These are phyloP conservation scores for Phytophthora gonapodyides DNA, from an alignment of 352 stramenopile species.

Conservation along the genomic window DNA sequence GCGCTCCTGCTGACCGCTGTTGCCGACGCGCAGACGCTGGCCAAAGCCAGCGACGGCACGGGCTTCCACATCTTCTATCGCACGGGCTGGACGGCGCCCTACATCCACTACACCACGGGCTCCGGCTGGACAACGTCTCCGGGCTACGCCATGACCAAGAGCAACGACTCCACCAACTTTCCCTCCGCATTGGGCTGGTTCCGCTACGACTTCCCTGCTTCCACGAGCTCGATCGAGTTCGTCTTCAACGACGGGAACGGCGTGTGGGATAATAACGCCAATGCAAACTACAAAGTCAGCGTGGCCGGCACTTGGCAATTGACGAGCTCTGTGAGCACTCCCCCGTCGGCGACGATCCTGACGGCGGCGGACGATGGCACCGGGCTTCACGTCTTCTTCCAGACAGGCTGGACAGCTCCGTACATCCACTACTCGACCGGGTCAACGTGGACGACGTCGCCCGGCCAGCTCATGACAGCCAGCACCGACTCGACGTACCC, in stretches of 20 bases:
- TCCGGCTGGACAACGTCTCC: conserved; percentile 42
- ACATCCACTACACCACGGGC: conserved; percentile 59
- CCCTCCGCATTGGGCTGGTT: conserved; percentile 33
- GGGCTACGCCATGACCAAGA: conserved; percentile 32
- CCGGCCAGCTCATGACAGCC: conserved; percentile 34
- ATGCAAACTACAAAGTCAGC: conserved; percentile 34
- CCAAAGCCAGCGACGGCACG: conserved; percentile 40
- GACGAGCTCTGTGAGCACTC: conserved; percentile 23
- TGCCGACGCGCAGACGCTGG: conserved; percentile 36
- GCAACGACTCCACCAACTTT: conserved; percentile 29
- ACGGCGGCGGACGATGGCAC: conserved; percentile 33
- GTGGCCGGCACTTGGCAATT: conserved; percentile 33
- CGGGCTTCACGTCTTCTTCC: conserved; percentile 43
- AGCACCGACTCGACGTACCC: conserved; percentile 29
- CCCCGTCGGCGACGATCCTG: no score
- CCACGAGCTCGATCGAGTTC: conserved; percentile 28
- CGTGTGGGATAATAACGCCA: conserved; percentile 35
- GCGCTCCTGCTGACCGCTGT: not conserved
- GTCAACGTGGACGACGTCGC: conserved; percentile 39
- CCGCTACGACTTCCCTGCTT: conserved; percentile 25
- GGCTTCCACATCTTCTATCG: conserved; percentile 56
- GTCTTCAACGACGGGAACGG: conserved; percentile 35
- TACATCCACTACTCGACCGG: conserved; percentile 43
- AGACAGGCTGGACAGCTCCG: conserved; percentile 37
- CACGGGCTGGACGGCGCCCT: conserved; percentile 44